A percentile compares a stretch with the other conserved stretches of the same genome.
These are phyloP conservation scores for Pseudocercospora crystallina DNA, from an alignment of 2,329 filamentous ascomycete species.

Conservation along the genomic window DNA sequence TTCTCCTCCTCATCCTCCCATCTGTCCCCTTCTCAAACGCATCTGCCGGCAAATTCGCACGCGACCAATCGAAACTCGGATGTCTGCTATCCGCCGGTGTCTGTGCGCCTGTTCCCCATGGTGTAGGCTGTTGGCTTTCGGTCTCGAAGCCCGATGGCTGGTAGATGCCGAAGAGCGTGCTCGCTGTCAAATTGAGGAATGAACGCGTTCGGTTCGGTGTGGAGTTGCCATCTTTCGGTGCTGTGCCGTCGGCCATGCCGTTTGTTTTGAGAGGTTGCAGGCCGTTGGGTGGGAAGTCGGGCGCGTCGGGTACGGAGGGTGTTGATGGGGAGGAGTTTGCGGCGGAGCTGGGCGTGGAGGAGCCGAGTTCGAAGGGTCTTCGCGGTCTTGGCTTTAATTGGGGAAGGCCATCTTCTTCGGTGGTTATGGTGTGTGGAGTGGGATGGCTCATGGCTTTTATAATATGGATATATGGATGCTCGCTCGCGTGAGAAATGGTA, in stretches of 20 bases:
- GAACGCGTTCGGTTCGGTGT: slow-evolving; percentile 67
- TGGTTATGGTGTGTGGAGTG: slow-evolving; percentile 19
- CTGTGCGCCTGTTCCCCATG: slow-evolving; percentile 76
- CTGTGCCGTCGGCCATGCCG: slow-evolving; percentile 3
- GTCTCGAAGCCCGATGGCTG: slow-evolving; percentile 61
- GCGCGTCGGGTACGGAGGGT: slow-evolving; percentile 21
- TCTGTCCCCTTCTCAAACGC: slow-evolving; percentile 25
- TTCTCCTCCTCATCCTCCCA: slow-evolving; percentile 26
- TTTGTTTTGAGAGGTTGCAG: slow-evolving; percentile 12
- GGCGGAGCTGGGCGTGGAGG: slow-evolving; percentile 41
- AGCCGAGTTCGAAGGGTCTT: slow-evolving; percentile 66
- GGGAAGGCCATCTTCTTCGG: slow-evolving; percentile 21
- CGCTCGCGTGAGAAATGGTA: no score
- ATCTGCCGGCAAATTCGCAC: slow-evolving; percentile 24
- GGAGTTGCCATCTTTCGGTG: slow-evolving; percentile 35
- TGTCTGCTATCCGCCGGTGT: slow-evolving; percentile 53
- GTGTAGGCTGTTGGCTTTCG: slow-evolving; percentile 55
- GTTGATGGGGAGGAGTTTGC: slow-evolving; percentile 24
- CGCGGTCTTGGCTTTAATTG: slow-evolving; percentile 57
- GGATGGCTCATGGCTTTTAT: slow-evolving; percentile 28
- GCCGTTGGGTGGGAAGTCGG: slow-evolving; percentile 20
- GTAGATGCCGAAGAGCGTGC: slow-evolving; percentile 91
- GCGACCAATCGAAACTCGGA: slow-evolving; percentile 28
- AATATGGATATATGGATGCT: not conserved
- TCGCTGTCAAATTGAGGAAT: slow-evolving; percentile 80